Base-by-base conservation (phyloP, 257 asterid genomes). In the Scutellaria galericulata region DNA sequence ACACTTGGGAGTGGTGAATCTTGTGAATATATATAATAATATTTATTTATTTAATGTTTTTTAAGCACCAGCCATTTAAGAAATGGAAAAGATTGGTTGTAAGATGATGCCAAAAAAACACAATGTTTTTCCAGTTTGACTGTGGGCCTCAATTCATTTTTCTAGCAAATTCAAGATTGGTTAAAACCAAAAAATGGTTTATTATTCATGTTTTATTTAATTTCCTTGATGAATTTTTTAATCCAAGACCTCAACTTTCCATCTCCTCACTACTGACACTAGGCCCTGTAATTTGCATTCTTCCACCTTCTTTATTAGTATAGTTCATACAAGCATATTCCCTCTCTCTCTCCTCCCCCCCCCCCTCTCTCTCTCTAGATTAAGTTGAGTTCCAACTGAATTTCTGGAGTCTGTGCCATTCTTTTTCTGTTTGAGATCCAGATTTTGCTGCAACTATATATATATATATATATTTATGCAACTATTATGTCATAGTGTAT, bases 381-480 rank as follows among this genome's bases (percentile, higher is more conserved):
- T 78, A 81, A 79, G 81, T 45, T 67, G 54, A 61, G 75, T 70
- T 59, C 68, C 54, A 73, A 46, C 79, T 76, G 72, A 54, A 59
- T 80, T 75, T 64, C 79, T 76, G 82, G 47, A 68, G 54, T 79
- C 82, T 67, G 77, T 68, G 80, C 80, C 85, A 75, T 68, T 78
- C 80, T 41, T 37, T 14, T 78, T 73, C 81, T 70, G 81, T 66
- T 76, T 71, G 71, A 81, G 87, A 84, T 79, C 89, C 87, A 83
- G 80, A 78, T 74, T 82, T 79, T 53, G 63, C 42, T 74, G 77
- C 24, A 71, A 10, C 45, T 13, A 24, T 55, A 13, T 72, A 20
- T 45, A 39, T 13, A 24, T 55, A 13, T 72, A 20, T 45, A 39
- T 8, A 42, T 44, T 6, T 46, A 75, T 9, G 1, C 71, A 11